Percentiles rank a stretch among this genome's conserved stretches.
Conservation (phyloP, 208 protist species). For the Wallacemonas sp. region DNA sequence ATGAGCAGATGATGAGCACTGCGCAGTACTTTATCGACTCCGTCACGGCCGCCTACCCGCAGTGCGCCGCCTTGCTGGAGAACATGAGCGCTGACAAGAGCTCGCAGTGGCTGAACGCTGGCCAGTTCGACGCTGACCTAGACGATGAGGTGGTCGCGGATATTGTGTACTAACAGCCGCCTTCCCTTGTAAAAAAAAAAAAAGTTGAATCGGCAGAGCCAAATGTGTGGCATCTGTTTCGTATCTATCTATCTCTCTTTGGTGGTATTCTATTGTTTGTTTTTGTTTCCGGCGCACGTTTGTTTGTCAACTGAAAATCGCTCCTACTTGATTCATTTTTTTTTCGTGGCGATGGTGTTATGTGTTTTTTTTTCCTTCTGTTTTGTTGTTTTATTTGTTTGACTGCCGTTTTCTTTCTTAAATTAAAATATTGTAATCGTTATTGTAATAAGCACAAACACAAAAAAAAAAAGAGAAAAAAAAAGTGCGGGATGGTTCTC, state of each 20-base stretch:
- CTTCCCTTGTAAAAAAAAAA: slow-evolving; percentile 8
- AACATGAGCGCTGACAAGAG: slow-evolving; percentile 53
- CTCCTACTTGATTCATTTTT: slow-evolving; percentile 24
- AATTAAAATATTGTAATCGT: not conserved
- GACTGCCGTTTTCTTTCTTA: slow-evolving; percentile 10
- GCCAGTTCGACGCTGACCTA: slow-evolving; percentile 86
- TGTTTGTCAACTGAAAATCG: not conserved
- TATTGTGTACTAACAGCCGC: slow-evolving; percentile 46
- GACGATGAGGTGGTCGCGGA: slow-evolving; percentile 87
- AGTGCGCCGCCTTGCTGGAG: slow-evolving; percentile 24
- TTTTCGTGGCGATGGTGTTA: not conserved
- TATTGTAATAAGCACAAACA: not conserved
- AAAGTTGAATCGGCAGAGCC: not conserved
- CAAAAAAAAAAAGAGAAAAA: slow-evolving; percentile 7
- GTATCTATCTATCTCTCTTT: not conserved
- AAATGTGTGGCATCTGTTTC: not conserved
- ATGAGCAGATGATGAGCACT: slow-evolving; percentile 82
- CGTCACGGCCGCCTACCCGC: slow-evolving; percentile 51
- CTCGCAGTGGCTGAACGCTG: slow-evolving; percentile 59
- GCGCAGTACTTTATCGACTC: slow-evolving; percentile 80
- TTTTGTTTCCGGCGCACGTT: no score
- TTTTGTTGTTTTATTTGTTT: not conserved
- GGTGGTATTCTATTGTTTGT: not conserved
- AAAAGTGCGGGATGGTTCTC: no score
- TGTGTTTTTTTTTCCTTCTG: not conserved